These are phyloP conservation scores for Chalciporus chontae DNA, from an alignment of 768 basidiomycete genomes.

Conservation along the genomic window DNA sequence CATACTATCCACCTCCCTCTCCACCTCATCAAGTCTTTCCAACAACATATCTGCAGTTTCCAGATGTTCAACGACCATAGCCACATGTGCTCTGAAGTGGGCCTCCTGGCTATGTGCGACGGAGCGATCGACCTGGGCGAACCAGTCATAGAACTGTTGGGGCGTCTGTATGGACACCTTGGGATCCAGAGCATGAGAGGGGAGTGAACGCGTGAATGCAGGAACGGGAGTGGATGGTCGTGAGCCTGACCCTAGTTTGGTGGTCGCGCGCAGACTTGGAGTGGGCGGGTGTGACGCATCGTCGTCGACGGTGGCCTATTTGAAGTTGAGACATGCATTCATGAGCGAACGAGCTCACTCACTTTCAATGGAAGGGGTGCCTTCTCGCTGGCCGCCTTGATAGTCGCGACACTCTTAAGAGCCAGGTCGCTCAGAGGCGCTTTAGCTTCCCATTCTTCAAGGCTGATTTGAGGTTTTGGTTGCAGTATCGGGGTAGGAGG, in stretches of 20 bases:
- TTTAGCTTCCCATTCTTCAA: conserved; percentile 91
- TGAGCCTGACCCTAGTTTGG: conserved; percentile 40
- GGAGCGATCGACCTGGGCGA: conserved; percentile 81
- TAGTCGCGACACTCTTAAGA: conserved; percentile 54
- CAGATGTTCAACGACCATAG: conserved; percentile 70
- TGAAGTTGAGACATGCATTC: conserved; percentile 27
- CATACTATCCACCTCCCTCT: conserved; percentile 76
- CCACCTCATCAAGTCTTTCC: conserved; percentile 69
- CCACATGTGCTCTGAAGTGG: conserved; percentile 83
- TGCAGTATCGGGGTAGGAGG: conserved; percentile 26
- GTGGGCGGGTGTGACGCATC: conserved; percentile 32
- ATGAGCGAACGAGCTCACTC: conserved; percentile 19
- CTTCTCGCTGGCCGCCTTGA: conserved; percentile 61
- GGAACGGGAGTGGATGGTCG: conserved; percentile 44
- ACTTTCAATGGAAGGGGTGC: conserved; percentile 77
- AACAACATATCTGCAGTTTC: conserved; percentile 73
- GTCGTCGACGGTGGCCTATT: conserved; percentile 42
- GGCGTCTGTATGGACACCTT: conserved; percentile 80
- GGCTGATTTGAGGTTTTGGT: conserved; percentile 48
- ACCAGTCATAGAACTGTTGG: conserved; percentile 98
- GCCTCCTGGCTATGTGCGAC: conserved; percentile 94
- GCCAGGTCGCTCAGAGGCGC: conserved; percentile 73
- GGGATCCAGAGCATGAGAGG: conserved; percentile 63
- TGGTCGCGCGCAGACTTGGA: conserved; percentile 33
- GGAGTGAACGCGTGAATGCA: conserved; percentile 15